A percentile compares a stretch with the other conserved stretches of the same genome.
phyloP scores from a whole-genome alignment of 2,329 filamentous ascomycete species.

The Fusarium buxicola region DNA sequence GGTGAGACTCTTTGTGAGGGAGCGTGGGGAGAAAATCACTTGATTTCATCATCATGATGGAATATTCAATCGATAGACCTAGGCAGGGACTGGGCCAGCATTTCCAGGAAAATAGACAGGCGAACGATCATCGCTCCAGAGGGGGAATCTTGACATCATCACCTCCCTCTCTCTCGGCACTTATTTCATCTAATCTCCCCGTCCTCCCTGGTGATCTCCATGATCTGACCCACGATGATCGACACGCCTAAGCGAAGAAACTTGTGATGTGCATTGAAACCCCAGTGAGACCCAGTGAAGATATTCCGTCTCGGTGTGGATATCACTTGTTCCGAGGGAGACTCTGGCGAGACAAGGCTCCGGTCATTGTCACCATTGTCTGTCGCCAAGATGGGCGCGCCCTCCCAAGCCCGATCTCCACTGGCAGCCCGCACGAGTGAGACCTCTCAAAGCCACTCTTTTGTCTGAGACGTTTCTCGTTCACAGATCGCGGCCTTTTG shows the following conservation, averaged over 20 bases:
- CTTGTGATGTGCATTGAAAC: slow-evolving; percentile 15
- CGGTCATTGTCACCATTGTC: slow-evolving; percentile 1
- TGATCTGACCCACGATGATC: slow-evolving; percentile 28
- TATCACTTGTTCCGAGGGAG: slow-evolving; percentile 17
- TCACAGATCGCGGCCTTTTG: slow-evolving; percentile 20
- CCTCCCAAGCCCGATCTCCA: slow-evolving; percentile 27
- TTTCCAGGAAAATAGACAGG: slow-evolving; percentile 25
- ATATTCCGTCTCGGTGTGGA: slow-evolving; percentile 18
- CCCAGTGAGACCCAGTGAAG: slow-evolving; percentile 33
- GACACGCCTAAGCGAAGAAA: slow-evolving; percentile 14
- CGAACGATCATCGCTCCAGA: slow-evolving; percentile 21
- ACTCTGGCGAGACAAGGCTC: neutral
- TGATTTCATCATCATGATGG: slow-evolving; percentile 36
- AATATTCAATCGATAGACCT: slow-evolving; percentile 28
- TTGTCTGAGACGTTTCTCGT: slow-evolving; percentile 29
- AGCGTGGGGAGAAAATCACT: slow-evolving; percentile 21
- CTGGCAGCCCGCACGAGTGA: slow-evolving; percentile 17
- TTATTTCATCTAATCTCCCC: slow-evolving; percentile 29
- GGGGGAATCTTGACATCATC: slow-evolving; percentile 33
- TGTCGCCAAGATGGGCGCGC: slow-evolving; percentile 2
- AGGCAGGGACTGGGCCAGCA: slow-evolving; percentile 5
- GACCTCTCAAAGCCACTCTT: slow-evolving; percentile 24
- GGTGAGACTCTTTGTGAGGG: slow-evolving; percentile 14
- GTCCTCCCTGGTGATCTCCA: slow-evolving; percentile 28
- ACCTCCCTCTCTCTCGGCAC: slow-evolving; percentile 21